Conservation (phyloP, 2,329 filamentous ascomycete genomes). For the Xylariaceae sp. region DNA sequence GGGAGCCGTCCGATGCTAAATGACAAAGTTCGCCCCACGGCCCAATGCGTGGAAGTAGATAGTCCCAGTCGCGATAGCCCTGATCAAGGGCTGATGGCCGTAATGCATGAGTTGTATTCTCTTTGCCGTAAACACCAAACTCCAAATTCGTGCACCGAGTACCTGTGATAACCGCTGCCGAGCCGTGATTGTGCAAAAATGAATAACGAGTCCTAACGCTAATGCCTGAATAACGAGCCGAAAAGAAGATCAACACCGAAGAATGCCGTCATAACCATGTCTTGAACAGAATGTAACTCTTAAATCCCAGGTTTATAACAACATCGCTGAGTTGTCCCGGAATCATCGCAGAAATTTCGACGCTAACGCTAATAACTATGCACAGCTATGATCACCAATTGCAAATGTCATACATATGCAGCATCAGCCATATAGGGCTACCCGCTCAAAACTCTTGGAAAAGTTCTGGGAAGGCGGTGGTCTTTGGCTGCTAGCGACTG, state of each 20-base stretch:
- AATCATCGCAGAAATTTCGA: constrained; percentile 38
- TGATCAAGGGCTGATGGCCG: constrained; percentile 12
- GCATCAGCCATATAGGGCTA: constrained; percentile 37
- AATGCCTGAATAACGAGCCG: constrained; percentile 32
- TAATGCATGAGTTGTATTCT: constrained; percentile 19
- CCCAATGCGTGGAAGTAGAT: constrained; percentile 14
- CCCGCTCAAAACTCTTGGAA: constrained; percentile 31
- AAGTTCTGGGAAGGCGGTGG: constrained; percentile 27
- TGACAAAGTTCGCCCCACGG: constrained; percentile 16
- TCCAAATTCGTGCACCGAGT: constrained; percentile 24
- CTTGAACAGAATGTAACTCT: constrained; percentile 38
- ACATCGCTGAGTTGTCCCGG: constrained; percentile 35
- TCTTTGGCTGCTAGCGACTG: constrained; percentile 14
- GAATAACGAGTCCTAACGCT: constrained; percentile 37
- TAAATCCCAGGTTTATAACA: constrained; percentile 37
- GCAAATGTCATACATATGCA: constrained; percentile 41
- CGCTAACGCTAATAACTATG: constrained; percentile 42
- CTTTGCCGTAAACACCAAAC: constrained; percentile 25
- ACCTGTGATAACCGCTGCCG: constrained; percentile 25
- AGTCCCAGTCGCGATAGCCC: constrained; percentile 14
- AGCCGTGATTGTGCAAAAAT: constrained; percentile 25
- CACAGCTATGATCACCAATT: constrained; percentile 34
- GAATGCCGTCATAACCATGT: constrained; percentile 38
- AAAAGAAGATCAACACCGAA: constrained; percentile 38
- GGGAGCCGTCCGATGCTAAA: constrained; percentile 14